Percentiles rank a stretch among this genome's conserved stretches.
phyloP scores from a whole-genome alignment of 345 rosid species.

The Citrus inodora region DNA sequence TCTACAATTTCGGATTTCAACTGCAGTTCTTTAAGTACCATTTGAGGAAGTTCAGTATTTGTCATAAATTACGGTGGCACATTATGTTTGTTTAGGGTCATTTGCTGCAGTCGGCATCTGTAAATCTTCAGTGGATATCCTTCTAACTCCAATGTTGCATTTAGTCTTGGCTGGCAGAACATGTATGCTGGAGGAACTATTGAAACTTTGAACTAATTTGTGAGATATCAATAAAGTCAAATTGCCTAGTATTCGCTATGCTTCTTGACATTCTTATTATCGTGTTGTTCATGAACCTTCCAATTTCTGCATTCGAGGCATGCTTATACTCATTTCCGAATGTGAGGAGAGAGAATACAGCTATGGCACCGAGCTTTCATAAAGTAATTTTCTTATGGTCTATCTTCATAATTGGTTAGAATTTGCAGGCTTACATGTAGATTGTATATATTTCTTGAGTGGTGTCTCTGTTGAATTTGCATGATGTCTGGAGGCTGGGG shows the following conservation, averaged over 20 bases:
- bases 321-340: background rate
- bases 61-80: constrained; percentile 18
- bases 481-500: background rate
- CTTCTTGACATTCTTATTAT: constrained; percentile 5
- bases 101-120: constrained; percentile 6
- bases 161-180: constrained; percentile 5
- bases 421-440: constrained; percentile 5
- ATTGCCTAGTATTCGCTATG: constrained; percentile 10
- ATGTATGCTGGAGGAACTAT: constrained; percentile 14
- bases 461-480: constrained; percentile 4
- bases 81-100: constrained; percentile 8
- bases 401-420: constrained; percentile 1
- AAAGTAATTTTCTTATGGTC: background rate
- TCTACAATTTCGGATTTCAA: constrained; percentile 21
- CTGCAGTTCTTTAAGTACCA: constrained; percentile 16
- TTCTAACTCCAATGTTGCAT: constrained; percentile 8
- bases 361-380: constrained; percentile 1
- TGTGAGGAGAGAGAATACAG: background rate
- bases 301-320: background rate
- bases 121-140: constrained; percentile 9
- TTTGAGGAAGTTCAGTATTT: constrained; percentile 24
- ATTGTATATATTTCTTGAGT: background rate
- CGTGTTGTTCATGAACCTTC: background rate
- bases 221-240: constrained; percentile 6
- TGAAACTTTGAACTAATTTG: constrained; percentile 10